Conservation (phyloP, 164 flowering plant species). For the Annona squamosa region DNA sequence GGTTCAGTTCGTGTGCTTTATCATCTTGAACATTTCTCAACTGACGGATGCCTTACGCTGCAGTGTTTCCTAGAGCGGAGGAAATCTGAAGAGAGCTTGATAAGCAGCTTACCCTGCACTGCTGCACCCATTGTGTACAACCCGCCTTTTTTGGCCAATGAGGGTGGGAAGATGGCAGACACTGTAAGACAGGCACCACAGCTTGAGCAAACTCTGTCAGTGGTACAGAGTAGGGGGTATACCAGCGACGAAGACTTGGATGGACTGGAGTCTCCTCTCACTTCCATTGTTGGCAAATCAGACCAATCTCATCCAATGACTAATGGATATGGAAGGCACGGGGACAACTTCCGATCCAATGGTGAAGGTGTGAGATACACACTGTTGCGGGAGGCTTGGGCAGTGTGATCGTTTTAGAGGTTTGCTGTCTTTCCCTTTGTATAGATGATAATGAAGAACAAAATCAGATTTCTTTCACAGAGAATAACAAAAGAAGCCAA, state of each 20-base stretch:
- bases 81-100: slow-evolving; percentile 40
- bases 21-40: background rate
- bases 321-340: slow-evolving; percentile 16
- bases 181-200: slow-evolving; percentile 37
- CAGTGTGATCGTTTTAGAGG: slow-evolving; percentile 6
- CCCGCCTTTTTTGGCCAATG: slow-evolving; percentile 53
- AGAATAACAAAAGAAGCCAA: background rate
- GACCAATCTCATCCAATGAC: slow-evolving; percentile 25
- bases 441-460: no score
- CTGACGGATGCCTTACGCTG: background rate
- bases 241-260: slow-evolving; percentile 95
- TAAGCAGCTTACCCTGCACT: slow-evolving; percentile 58
- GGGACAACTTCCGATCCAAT: slow-evolving; percentile 12
- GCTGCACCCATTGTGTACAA: slow-evolving; percentile 60
- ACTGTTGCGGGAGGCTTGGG: slow-evolving; percentile 84
- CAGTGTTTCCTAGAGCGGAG: slow-evolving; percentile 66
- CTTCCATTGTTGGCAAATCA: slow-evolving; percentile 41
- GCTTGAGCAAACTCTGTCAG: slow-evolving; percentile 52
- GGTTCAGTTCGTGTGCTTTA: background rate
- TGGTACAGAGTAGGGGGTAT: slow-evolving; percentile 74
- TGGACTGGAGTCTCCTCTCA: slow-evolving; percentile 68
- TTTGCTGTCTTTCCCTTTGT: background rate
- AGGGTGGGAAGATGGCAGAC: slow-evolving; percentile 68
- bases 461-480: background rate
- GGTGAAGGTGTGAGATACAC: slow-evolving; percentile 53